Evolutionary conservation across 2,329 filamentous ascomycete species (phyloP).

Genomic region (Calonectria naviculata): DNA sequence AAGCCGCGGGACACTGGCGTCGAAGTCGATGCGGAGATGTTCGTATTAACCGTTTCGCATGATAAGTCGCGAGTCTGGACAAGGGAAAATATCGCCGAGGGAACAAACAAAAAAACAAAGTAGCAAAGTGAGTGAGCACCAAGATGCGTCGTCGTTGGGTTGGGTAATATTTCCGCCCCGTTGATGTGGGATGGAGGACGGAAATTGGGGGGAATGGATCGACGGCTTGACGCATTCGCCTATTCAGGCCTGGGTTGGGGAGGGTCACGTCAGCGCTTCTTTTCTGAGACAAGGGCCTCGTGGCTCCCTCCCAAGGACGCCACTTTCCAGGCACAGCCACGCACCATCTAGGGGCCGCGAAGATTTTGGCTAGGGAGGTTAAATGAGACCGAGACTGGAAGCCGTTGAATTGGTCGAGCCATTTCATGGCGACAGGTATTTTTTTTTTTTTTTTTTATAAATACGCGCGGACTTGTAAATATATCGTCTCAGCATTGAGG

Average conservation of each 20-base stretch:
- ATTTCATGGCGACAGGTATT: neutral
- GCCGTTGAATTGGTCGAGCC: neutral
- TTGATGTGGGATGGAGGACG: conserved; percentile 10
- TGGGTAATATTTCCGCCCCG: neutral
- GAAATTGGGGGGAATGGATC: neutral
- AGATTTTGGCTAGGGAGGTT: neutral
- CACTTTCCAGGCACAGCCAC: conserved; percentile 36
- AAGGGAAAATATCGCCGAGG: neutral
- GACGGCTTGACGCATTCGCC: neutral
- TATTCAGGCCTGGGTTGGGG: too few relatives aligned
- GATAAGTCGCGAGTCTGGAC: neutral
- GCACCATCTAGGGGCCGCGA: neutral
- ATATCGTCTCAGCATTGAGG: too few relatives aligned
- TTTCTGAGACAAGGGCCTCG: conserved; percentile 9
- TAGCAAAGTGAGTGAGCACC: neutral
- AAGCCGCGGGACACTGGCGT: conserved; percentile 16
- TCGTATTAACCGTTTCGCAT: neutral
- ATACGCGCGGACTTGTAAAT: neutral
- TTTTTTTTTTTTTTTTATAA: neutral
- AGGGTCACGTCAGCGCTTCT: neutral
- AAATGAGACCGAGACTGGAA: neutral
- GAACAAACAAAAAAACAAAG: neutral
- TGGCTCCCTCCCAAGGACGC: conserved; percentile 28
- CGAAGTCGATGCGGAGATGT: neutral
- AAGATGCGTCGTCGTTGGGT: neutral